A percentile compares a stretch with the other conserved stretches of the same genome.
These are phyloP conservation scores for Neurospora crassa DNA, from an alignment of 2,329 filamentous ascomycete species.

Conservation along the genomic window DNA sequence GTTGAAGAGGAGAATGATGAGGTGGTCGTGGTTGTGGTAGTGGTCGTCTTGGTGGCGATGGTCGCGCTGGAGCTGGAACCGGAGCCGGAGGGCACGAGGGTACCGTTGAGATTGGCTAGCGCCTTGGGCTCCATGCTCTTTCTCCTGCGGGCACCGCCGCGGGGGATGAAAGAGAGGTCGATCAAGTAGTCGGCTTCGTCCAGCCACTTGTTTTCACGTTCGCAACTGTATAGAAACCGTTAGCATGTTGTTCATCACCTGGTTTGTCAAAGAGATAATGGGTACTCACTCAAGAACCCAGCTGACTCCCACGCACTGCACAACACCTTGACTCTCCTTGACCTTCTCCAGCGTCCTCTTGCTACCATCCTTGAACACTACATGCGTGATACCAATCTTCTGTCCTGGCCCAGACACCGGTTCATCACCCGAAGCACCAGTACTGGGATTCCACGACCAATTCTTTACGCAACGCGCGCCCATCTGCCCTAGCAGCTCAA, in stretches of 20 bases:
- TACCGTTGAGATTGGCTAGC: conserved; percentile 59
- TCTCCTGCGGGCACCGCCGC: conserved; percentile 60
- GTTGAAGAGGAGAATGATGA: neutral
- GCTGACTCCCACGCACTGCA: conserved; percentile 77
- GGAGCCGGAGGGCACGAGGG: conserved; percentile 37
- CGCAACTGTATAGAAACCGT: conserved; percentile 45
- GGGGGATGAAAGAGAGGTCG: conserved; percentile 56
- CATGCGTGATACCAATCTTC: conserved; percentile 73
- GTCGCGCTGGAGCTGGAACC: conserved; percentile 15
- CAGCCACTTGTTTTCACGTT: conserved; percentile 67
- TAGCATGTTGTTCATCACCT: conserved; percentile 13
- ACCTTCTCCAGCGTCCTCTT: conserved; percentile 76
- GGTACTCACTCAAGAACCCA: conserved; percentile 77
- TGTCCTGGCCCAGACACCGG: conserved; percentile 16
- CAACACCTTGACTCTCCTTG: conserved; percentile 58
- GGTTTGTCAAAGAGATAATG: neutral
- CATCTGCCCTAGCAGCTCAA: conserved; percentile 70
- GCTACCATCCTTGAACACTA: conserved; percentile 82
- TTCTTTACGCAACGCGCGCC: conserved; percentile 69
- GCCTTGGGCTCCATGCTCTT: conserved; percentile 75
- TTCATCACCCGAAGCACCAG: conserved; percentile 25
- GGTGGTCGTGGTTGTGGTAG: neutral
- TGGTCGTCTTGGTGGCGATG: conserved; percentile 1
- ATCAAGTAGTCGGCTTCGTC: conserved; percentile 62
- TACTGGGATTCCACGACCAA: conserved; percentile 61